Evolutionary conservation across 2,329 filamentous ascomycete genomes (phyloP).

Genomic region (Microdochium paspali): DNA sequence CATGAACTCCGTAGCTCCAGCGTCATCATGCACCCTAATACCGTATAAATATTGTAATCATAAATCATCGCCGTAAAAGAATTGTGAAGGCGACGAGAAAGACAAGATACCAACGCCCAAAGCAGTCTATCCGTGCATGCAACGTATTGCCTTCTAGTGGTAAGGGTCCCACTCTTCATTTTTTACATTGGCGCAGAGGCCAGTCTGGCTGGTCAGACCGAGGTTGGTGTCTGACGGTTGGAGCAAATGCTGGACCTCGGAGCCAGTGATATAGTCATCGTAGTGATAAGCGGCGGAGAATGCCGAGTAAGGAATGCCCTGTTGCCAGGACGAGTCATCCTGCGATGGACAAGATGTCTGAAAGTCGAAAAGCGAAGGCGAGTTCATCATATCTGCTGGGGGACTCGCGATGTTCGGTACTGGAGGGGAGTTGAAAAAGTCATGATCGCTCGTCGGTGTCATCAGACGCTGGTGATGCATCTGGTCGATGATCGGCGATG

Average conservation of each 20-base stretch:
- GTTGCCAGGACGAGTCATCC: neutral
- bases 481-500: neutral
- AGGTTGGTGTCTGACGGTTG: neutral
- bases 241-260: neutral
- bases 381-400: neutral
- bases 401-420: neutral
- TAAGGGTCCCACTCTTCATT: neutral
- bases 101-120: neutral
- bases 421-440: neutral
- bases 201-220: neutral
- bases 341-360: neutral
- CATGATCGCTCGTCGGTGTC: neutral
- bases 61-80: neutral
- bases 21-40: neutral
- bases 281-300: neutral
- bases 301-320: neutral
- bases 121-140: neutral
- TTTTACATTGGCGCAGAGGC: neutral
- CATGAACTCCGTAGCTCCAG: neutral
- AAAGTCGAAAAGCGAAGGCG: neutral
- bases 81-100: no score
- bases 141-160: neutral
- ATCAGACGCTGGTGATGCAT: neutral
- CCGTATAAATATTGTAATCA: neutral
- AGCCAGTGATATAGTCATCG: neutral